Evolutionary conservation across 805 yeast genomes (phyloP).

Genomic region (Candida berthetii): DNA sequence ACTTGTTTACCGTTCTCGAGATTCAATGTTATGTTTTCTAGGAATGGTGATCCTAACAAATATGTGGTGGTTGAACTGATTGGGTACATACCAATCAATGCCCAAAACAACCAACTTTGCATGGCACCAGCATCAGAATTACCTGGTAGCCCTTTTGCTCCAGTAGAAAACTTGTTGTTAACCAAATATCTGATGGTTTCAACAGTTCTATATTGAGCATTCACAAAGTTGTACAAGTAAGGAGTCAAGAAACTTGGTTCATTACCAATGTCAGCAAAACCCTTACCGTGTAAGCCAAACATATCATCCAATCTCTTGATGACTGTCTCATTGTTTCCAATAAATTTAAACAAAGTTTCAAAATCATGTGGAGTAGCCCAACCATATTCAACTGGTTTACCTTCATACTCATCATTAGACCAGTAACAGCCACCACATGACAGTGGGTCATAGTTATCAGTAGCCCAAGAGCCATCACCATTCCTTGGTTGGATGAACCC

Average conservation of each 20-base stretch:
- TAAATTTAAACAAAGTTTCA: conserved; percentile 18
- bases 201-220: conserved; percentile 22
- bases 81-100: conserved; percentile 28
- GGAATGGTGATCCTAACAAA: conserved; percentile 25
- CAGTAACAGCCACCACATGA: conserved; percentile 29
- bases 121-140: conserved; percentile 33
- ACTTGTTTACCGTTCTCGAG: conserved; percentile 20
- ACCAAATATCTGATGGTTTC: conserved; percentile 25
- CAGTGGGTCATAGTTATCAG: conserved; percentile 21
- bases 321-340: conserved; percentile 23
- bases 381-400: conserved; percentile 27
- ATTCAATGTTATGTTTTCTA: conserved; percentile 17
- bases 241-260: conserved; percentile 32
- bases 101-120: conserved; percentile 31
- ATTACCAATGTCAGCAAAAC: conserved; percentile 28
- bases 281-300: conserved; percentile 23
- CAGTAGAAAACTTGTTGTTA: conserved; percentile 19
- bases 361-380: conserved; percentile 31
- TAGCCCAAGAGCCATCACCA: conserved; percentile 22
- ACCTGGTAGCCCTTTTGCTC: conserved; percentile 27
- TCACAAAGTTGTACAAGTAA: conserved; percentile 25
- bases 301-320: conserved; percentile 26
- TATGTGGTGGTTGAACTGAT: conserved; percentile 29
- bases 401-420: conserved; percentile 28
- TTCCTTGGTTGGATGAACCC: conserved; percentile 30